Base-by-base conservation (phyloP, 163 green algal genomes). In the Trebouxiophyceae sp. region DNA sequence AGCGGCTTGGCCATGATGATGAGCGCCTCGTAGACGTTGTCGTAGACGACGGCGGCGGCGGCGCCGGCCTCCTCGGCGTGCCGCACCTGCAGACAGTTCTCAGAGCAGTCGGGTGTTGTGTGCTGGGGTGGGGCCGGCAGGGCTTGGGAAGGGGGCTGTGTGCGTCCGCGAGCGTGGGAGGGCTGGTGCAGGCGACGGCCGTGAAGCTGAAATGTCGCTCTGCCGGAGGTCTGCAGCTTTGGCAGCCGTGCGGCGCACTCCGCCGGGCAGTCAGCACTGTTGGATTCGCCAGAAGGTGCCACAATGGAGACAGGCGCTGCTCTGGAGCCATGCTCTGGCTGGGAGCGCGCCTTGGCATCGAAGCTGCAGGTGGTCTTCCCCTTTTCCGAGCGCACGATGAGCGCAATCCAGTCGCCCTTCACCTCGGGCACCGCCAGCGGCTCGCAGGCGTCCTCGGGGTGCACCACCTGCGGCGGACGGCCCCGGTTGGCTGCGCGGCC, bases 281-380 rank as follows among this genome's bases (percentile, higher is more conserved):
- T n/a, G n/a, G n/a, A n/a, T n/a, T n/a, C n/a, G n/a, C n/a, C n/a
- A n/a, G n/a, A n/a, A n/a, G n/a, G n/a, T n/a, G n/a, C n/a, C n/a
- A n/a, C n/a, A n/a, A n/a, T n/a, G n/a, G n/a, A n/a, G n/a, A n/a
- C n/a, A n/a, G n/a, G n/a, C n/a, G n/a, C n/a, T n/a, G n/a, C n/a
- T n/a, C n/a, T n/a, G n/a, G n/a, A n/a, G n/a, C n/a, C n/a, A n/a
- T n/a, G n/a, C n/a, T n/a, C n/a, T n/a, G n/a, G n/a, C n/a, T n/a
- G n/a, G n/a, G n/a, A n/a, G n/a, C 74, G 3, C 50, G 89, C 88
- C 86, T 95, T 95, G 56, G 87, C 54, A 31, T 92, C 88, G 72
- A 95, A 95, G 23, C 81, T 94, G 77, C 88, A 95, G 60, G 85
- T 81, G 0, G 67, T 70, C n/a, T 80, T 50, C n/a, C 60, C 66